phyloP scores from a whole-genome alignment of 2,329 filamentous ascomycete genomes.

The Periglandula ipomoeae region DNA sequence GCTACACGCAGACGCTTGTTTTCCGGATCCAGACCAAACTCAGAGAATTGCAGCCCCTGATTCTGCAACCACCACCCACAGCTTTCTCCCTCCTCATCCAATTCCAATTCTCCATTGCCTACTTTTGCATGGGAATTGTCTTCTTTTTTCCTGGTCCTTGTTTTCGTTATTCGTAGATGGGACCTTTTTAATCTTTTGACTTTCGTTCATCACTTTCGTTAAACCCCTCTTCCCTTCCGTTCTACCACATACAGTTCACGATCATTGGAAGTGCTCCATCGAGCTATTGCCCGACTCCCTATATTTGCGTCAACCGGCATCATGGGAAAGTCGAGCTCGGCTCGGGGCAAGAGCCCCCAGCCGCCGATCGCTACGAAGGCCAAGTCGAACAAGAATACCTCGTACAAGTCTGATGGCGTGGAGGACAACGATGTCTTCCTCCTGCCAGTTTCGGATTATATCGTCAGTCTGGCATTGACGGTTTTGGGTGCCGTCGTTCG shows the following conservation, averaged over 20 bases:
- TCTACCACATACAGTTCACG: background rate
- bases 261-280: background rate
- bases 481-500: constrained; percentile 70
- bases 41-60: constrained; percentile 4
- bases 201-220: constrained; percentile 15
- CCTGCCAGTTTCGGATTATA: constrained; percentile 75
- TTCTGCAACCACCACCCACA: constrained; percentile 8
- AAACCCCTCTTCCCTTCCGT: constrained; percentile 4
- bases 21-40: background rate
- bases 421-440: constrained; percentile 87
- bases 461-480: constrained; percentile 63
- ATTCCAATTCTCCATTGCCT: constrained; percentile 4
- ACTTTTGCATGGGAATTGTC: background rate
- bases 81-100: constrained; percentile 11
- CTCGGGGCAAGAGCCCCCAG: constrained; percentile 27
- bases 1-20: background rate
- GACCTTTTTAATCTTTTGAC: constrained; percentile 4
- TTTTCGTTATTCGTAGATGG: constrained; percentile 4
- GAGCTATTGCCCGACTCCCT: background rate
- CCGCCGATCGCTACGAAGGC: constrained; percentile 24
- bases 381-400: constrained; percentile 31
- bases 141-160: constrained; percentile 9
- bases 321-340: constrained; percentile 26
- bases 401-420: constrained; percentile 72
- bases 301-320: background rate